Evolutionary conservation across 345 rosid species (phyloP).

Genomic region (Dovyalis caffra): DNA sequence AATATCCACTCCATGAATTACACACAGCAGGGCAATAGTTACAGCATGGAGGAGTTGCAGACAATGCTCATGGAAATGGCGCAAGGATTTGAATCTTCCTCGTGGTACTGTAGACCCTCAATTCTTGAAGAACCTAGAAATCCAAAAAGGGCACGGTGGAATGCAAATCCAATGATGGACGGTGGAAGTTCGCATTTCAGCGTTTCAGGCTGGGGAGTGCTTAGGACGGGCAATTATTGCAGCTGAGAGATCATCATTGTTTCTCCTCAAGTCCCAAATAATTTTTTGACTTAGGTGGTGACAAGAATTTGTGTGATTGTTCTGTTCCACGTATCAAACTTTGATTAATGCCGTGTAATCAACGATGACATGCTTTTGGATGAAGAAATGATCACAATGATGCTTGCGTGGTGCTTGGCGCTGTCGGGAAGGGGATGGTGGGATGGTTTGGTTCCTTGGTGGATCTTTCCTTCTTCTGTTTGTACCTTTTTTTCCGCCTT

Average conservation of each 20-base stretch:
- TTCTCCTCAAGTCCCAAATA: background rate
- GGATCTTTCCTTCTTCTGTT: no score
- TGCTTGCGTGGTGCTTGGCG: no score
- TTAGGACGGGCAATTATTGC: constrained; percentile 17
- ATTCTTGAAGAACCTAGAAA: constrained; percentile 8
- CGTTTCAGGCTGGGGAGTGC: constrained; percentile 11
- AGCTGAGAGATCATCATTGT: background rate
- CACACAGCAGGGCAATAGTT: constrained; percentile 43
- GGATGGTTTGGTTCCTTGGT: no score
- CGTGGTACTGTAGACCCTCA: constrained; percentile 16
- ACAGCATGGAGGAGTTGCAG: constrained; percentile 50
- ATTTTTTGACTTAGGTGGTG: background rate
- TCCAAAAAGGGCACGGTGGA: constrained; percentile 23
- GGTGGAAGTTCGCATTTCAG: background rate
- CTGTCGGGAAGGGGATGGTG: no score
- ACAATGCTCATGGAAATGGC: constrained; percentile 48
- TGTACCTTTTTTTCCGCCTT: no score
- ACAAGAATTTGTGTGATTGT: background rate
- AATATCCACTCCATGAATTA: background rate
- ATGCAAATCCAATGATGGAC: background rate
- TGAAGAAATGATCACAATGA: no score
- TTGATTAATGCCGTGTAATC: no score
- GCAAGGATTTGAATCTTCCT: constrained; percentile 28
- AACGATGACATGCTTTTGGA: no score
- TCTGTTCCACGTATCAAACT: background rate